These are phyloP conservation scores for Fomitopsis palustris DNA, from an alignment of 1,284 basidiomycete genomes.

Conservation along the genomic window DNA sequence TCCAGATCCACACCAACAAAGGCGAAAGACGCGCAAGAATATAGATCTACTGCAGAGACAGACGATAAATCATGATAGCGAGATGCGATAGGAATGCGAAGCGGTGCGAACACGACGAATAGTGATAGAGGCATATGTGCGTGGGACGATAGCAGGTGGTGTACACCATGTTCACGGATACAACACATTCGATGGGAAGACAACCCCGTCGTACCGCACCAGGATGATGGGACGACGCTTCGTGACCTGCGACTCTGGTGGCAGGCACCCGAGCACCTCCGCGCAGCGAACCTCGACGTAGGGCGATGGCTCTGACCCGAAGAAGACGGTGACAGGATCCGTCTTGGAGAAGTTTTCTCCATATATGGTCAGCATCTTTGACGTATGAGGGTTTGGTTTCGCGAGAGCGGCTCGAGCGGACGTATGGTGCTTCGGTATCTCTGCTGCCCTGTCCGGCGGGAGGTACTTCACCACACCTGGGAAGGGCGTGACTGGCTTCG, in stretches of 20 bases:
- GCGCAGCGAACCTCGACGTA: slow-evolving; percentile 88
- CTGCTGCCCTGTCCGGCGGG: slow-evolving; percentile 76
- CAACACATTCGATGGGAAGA: slow-evolving; percentile 85
- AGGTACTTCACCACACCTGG: slow-evolving; percentile 82
- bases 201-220: slow-evolving; percentile 85
- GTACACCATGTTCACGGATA: slow-evolving; percentile 59
- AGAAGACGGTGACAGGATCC: slow-evolving; percentile 80
- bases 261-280: slow-evolving; percentile 79
- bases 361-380: slow-evolving; percentile 81
- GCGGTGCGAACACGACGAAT: not conserved
- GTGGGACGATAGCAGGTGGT: slow-evolving; percentile 3
- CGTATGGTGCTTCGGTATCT: slow-evolving; percentile 67
- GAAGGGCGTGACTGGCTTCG: slow-evolving; percentile 84
- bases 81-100: slow-evolving; percentile 10
- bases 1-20: slow-evolving; percentile 8
- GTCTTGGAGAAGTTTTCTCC: slow-evolving; percentile 87
- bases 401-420: slow-evolving; percentile 61
- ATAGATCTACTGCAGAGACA: slow-evolving; percentile 16
- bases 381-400: slow-evolving; percentile 68
- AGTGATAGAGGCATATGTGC: not conserved
- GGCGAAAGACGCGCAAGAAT: slow-evolving; percentile 18
- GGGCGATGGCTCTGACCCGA: slow-evolving; percentile 82
- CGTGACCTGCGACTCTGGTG: slow-evolving; percentile 58
- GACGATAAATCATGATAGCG: slow-evolving; percentile 14
- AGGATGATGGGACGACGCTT: slow-evolving; percentile 81